phyloP scores from a whole-genome alignment of 208 protist genomes.

The Blechomonas ayalai region DNA sequence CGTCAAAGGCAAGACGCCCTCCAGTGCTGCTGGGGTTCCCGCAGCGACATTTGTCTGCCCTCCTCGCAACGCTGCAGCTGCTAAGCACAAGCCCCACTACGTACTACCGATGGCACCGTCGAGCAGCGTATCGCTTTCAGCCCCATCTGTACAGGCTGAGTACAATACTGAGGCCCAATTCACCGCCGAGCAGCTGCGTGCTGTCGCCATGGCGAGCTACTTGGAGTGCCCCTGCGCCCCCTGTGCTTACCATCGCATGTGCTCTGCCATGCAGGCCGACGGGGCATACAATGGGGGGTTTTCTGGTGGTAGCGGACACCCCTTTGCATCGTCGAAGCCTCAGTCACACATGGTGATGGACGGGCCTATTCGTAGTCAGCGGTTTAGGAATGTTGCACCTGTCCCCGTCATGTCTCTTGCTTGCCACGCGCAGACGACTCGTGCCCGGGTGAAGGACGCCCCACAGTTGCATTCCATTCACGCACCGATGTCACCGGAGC shows the following conservation, averaged over 20 bases:
- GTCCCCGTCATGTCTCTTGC: conserved; percentile 19
- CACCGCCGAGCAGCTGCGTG: conserved; percentile 15
- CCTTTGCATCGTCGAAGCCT: background rate
- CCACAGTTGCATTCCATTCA: too few relatives aligned
- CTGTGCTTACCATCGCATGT: conserved; percentile 32
- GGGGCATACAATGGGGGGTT: conserved; percentile 9
- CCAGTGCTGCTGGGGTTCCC: too few relatives aligned
- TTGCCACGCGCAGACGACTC: too few relatives aligned
- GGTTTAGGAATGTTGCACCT: conserved; percentile 11
- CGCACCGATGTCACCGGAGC: too few relatives aligned
- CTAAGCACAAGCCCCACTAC: background rate
- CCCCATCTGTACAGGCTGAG: background rate
- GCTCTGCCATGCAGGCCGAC: conserved; percentile 6
- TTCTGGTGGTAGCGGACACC: background rate
- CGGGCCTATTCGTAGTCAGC: background rate
- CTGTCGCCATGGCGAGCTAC: conserved; percentile 15
- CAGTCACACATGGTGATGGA: background rate
- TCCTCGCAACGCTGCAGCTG: conserved; percentile 25
- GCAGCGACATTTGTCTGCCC: conserved; percentile 53
- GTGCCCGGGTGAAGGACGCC: too few relatives aligned
- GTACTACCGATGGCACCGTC: background rate
- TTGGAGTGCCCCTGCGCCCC: conserved; percentile 38
- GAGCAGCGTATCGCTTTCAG: conserved; percentile 1
- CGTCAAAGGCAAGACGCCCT: conserved; percentile 1
- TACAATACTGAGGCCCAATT: conserved; percentile 8